A percentile compares a stretch with the other conserved stretches of the same genome.
phyloP scores from a whole-genome alignment of 2,329 filamentous ascomycete species.

The Stromatinia cepivora region DNA sequence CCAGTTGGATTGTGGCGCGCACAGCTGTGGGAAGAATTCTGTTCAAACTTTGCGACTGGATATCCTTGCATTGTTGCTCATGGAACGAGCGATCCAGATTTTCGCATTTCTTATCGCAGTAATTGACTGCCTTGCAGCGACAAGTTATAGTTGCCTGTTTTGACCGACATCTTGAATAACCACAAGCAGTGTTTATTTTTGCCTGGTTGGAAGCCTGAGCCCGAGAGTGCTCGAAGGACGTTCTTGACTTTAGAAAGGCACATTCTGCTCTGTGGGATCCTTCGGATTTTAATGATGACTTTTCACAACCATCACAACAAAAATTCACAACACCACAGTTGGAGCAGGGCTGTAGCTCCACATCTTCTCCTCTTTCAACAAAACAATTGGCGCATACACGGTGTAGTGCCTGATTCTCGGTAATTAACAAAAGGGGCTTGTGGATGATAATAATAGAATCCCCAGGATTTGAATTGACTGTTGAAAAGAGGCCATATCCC shows the following conservation, averaged over 20 bases:
- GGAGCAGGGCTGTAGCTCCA: constrained; percentile 46
- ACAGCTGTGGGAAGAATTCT: constrained; percentile 51
- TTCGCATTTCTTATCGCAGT: constrained; percentile 58
- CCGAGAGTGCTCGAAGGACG: not conserved
- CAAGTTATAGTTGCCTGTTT: constrained; percentile 44
- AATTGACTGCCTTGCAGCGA: constrained; percentile 54
- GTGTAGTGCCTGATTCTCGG: constrained; percentile 36
- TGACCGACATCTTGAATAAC: constrained; percentile 4
- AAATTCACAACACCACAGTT: constrained; percentile 56
- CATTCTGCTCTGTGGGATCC: constrained; percentile 55
- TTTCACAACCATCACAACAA: constrained; percentile 56
- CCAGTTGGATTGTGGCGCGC: constrained; percentile 53
- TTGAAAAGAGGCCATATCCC: constrained; percentile 35
- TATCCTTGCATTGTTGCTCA: constrained; percentile 5
- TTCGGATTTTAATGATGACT: constrained; percentile 51
- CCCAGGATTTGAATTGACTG: constrained; percentile 26
- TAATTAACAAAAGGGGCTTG: constrained; percentile 34
- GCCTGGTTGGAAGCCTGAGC: not conserved
- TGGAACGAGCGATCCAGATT: constrained; percentile 28
- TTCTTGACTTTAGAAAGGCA: constrained; percentile 42
- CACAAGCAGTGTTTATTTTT: not conserved
- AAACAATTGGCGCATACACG: constrained; percentile 37
- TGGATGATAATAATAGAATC: constrained; percentile 32
- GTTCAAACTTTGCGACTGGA: not conserved
- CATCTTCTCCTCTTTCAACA: constrained; percentile 26